Percentiles rank a stretch among this genome's conserved stretches.
Conservation (phyloP, 148 eudicot genomes). For the Rhododendron vialii region DNA sequence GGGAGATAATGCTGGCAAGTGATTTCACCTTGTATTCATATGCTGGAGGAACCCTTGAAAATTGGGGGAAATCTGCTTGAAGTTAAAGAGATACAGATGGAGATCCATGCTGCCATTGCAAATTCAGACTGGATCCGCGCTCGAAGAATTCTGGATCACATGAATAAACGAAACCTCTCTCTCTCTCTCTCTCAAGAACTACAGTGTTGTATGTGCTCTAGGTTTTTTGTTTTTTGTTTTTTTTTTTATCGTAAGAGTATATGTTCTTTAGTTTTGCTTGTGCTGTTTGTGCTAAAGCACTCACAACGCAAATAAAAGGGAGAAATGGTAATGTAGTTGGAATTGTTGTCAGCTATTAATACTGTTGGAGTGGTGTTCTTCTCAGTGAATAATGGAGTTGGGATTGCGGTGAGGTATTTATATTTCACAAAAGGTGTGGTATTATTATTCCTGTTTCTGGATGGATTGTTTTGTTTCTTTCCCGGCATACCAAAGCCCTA, state of each 20-base stretch:
- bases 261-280: neutral
- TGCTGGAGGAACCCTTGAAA: neutral
- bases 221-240: neutral
- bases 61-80: neutral
- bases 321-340: neutral
- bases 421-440: neutral
- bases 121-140: neutral
- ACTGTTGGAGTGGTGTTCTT: neutral
- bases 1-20: constrained; percentile 39
- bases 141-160: neutral
- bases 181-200: neutral
- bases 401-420: neutral
- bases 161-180: neutral
- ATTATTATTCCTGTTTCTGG: neutral
- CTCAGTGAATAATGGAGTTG: neutral
- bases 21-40: neutral
- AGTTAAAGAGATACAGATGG: neutral
- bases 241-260: neutral
- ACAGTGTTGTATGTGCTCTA: neutral
- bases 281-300: neutral
- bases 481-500: neutral
- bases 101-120: neutral
- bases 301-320: neutral
- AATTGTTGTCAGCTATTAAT: neutral
- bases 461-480: neutral